Evolutionary conservation across 768 basidiomycete species (phyloP).

Genomic region (Boletus rubropictus): DNA sequence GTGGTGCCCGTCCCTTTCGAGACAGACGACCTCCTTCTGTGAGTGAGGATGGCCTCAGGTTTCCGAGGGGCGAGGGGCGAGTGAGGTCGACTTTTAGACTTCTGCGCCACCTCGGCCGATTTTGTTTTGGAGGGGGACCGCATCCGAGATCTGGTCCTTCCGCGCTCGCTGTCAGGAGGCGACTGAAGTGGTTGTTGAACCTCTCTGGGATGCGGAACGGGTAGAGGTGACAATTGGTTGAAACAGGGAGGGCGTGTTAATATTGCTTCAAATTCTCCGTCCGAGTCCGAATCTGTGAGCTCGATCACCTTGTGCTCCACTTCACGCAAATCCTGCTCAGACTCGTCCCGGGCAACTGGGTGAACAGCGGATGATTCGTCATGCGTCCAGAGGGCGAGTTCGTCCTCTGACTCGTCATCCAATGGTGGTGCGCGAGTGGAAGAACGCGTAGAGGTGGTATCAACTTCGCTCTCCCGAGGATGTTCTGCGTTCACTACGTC

Average conservation of each 20-base stretch:
- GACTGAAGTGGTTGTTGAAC: slow-evolving; percentile 11
- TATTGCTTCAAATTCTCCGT: slow-evolving; percentile 26
- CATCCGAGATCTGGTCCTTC: slow-evolving; percentile 8
- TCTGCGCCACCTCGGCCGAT: not conserved
- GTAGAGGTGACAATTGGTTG: slow-evolving; percentile 4
- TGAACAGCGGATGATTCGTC: slow-evolving; percentile 40
- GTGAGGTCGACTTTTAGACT: slow-evolving; percentile 1
- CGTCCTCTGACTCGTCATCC: slow-evolving; percentile 43
- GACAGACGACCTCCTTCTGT: slow-evolving; percentile 1
- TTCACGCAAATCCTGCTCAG: slow-evolving; percentile 12
- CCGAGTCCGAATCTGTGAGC: slow-evolving; percentile 25
- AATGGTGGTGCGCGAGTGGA: slow-evolving; percentile 4
- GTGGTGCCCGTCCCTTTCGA: not conserved
- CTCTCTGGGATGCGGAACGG: not conserved
- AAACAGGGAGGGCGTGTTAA: slow-evolving; percentile 22
- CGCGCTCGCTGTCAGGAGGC: slow-evolving; percentile 13
- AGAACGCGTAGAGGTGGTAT: slow-evolving; percentile 16
- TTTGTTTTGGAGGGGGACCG: slow-evolving; percentile 5
- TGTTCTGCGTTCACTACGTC: slow-evolving; percentile 2
- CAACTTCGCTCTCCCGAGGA: slow-evolving; percentile 1
- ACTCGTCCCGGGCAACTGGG: slow-evolving; percentile 17
- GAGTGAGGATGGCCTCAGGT: slow-evolving; percentile 7
- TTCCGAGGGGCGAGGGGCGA: slow-evolving; percentile 7
- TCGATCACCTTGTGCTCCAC: slow-evolving; percentile 24
- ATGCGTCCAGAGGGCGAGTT: slow-evolving; percentile 38